Percentiles rank a stretch among this genome's conserved stretches.
Evolutionary conservation across 2,329 filamentous ascomycete genomes (phyloP).

Genomic region (Colletotrichum camelliae): DNA sequence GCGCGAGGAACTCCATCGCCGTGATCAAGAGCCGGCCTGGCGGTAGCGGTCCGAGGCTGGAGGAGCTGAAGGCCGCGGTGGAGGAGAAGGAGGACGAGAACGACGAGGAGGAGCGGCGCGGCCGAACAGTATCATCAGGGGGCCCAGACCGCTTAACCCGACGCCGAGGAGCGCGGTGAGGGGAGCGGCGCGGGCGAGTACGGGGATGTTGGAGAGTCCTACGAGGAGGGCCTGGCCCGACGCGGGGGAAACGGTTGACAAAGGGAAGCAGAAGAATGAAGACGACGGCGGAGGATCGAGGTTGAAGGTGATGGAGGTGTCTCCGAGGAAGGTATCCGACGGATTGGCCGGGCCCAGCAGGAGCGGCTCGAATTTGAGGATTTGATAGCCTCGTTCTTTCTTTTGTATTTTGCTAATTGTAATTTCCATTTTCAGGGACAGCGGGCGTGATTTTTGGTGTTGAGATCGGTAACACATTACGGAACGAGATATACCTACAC

Average conservation of each 20-base stretch:
- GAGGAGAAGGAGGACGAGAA: conserved; percentile 18
- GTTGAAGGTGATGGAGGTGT: conserved; percentile 48
- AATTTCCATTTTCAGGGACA: not conserved
- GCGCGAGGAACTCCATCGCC: conserved; percentile 4
- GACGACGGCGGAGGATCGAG: conserved; percentile 41
- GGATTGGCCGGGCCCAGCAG: conserved; percentile 24
- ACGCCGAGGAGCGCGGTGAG: conserved; percentile 1
- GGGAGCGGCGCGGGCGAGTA: not conserved
- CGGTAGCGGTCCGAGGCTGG: not conserved
- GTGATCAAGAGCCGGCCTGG: not conserved
- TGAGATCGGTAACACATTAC: not conserved
- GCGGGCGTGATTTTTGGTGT: not conserved
- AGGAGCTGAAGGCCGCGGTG: not conserved
- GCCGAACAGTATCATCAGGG: not conserved
- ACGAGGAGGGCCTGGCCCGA: not conserved
- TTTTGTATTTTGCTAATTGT: not conserved
- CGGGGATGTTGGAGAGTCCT: not conserved
- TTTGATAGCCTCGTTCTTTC: conserved; percentile 27
- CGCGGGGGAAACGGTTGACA: not conserved
- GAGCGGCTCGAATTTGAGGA: conserved; percentile 27
- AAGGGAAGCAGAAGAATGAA: conserved; percentile 17
- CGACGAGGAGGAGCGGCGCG: conserved; percentile 6
- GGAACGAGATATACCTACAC: not conserved
- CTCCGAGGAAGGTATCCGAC: conserved; percentile 45
- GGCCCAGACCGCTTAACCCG: not conserved